phyloP scores from a whole-genome alignment of 805 yeast genomes.

The Metschnikowia amazonensis region DNA sequence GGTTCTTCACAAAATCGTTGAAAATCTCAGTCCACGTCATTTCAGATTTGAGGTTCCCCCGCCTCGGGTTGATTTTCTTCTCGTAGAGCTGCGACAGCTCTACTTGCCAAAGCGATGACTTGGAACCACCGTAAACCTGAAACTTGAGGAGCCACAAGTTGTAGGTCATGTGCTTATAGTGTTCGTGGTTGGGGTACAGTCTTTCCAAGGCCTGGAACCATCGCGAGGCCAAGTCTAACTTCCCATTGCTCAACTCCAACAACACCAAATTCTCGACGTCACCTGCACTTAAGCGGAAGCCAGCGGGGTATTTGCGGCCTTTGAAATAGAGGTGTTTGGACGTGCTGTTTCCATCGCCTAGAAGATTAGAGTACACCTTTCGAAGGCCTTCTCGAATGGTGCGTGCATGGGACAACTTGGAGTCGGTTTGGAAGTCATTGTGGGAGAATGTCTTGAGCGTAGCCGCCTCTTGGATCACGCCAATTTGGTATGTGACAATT shows the following conservation, averaged over 20 bases:
- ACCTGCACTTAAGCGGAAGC: conserved; percentile 2
- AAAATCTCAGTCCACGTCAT: conserved; percentile 22
- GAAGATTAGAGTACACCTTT: conserved; percentile 14
- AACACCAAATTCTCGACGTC: conserved; percentile 39
- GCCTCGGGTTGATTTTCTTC: conserved; percentile 19
- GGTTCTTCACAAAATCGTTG: conserved; percentile 21
- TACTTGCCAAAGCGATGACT: conserved; percentile 30
- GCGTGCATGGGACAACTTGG: conserved; percentile 11
- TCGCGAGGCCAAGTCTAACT: conserved; percentile 37
- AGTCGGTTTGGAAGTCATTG: background rate
- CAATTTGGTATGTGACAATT: conserved; percentile 14
- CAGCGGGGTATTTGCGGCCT: background rate
- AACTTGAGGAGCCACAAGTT: conserved; percentile 35
- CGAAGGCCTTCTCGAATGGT: conserved; percentile 15
- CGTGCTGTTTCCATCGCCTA: conserved; percentile 5
- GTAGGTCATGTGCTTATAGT: conserved; percentile 24
- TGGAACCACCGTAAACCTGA: conserved; percentile 31
- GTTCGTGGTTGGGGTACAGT: conserved; percentile 17
- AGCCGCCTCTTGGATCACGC: conserved; percentile 10
- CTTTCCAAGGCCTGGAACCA: conserved; percentile 36
- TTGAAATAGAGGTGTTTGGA: conserved; percentile 10
- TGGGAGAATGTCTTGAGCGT: conserved; percentile 6
- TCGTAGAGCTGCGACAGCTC: conserved; percentile 20
- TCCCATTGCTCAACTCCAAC: conserved; percentile 34
- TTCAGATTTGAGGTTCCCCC: conserved; percentile 19